Percentiles rank a stretch among this genome's conserved stretches.
Evolutionary conservation across 2,329 filamentous ascomycete species (phyloP).

Genomic region (Nemania serpens): DNA sequence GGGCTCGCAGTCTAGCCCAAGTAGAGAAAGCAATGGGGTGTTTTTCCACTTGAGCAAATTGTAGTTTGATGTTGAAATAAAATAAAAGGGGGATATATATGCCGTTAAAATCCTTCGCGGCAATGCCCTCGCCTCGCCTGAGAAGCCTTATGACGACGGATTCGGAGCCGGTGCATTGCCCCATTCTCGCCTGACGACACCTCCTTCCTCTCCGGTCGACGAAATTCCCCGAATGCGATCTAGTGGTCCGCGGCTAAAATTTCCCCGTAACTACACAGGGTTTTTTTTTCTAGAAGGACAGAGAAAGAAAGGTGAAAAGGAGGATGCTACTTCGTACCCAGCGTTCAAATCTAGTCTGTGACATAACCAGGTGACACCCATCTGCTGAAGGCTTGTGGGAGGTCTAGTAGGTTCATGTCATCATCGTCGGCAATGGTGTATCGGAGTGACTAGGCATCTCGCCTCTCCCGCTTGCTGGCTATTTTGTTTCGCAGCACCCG

Average conservation of each 20-base stretch:
- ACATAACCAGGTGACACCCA: too few relatives aligned
- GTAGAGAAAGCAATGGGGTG: neutral
- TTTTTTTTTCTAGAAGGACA: neutral
- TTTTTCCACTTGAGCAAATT: constrained; percentile 4
- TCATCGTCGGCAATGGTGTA: neutral
- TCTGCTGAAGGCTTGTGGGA: too few relatives aligned
- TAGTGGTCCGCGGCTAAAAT: constrained; percentile 14
- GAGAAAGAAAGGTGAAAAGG: too few relatives aligned
- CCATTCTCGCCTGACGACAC: constrained; percentile 11
- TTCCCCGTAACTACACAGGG: neutral
- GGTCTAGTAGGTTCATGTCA: neutral
- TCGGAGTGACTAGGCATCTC: neutral
- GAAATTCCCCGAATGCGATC: constrained; percentile 22
- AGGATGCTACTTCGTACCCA: too few relatives aligned
- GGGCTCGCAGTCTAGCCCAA: neutral
- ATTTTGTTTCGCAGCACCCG: constrained; percentile 10
- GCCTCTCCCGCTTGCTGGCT: constrained; percentile 11
- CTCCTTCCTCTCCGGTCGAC: constrained; percentile 24
- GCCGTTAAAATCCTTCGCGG: constrained; percentile 13
- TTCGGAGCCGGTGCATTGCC: constrained; percentile 13
- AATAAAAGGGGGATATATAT: neutral
- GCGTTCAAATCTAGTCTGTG: too few relatives aligned
- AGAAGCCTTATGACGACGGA: constrained; percentile 10
- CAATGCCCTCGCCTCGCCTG: constrained; percentile 20
- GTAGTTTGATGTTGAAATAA: neutral